Evolutionary conservation across 169 alveolate species (phyloP).

Genomic region (Plasmodium cynomolgi): DNA sequence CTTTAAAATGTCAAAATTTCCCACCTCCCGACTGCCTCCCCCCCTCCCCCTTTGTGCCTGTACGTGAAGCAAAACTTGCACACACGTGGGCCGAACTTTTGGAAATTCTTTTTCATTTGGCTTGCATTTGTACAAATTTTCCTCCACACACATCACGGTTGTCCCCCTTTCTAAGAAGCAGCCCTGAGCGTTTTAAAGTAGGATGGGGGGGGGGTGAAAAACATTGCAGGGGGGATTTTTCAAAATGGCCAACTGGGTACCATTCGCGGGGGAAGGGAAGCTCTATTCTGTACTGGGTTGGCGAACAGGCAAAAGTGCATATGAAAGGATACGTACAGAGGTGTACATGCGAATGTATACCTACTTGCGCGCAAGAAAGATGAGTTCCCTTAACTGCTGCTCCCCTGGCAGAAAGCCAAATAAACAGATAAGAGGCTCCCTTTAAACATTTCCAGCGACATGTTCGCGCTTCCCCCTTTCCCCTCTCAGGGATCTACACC

Average conservation of each 20-base stretch:
- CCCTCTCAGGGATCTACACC: not conserved
- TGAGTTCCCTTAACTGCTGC: not conserved
- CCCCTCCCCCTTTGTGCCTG: not conserved
- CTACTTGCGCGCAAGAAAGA: not conserved
- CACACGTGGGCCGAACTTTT: not conserved
- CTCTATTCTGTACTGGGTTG: not conserved
- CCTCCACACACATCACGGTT: not conserved
- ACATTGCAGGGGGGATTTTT: not conserved
- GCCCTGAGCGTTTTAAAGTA: not conserved
- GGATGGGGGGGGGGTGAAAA: not conserved
- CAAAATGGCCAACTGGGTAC: not conserved
- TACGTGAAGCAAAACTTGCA: not conserved
- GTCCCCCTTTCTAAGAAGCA: not conserved
- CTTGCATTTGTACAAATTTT: not conserved
- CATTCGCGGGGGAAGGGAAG: not conserved
- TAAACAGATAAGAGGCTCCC: not conserved
- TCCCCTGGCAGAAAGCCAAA: not conserved
- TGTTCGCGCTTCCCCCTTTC: not conserved
- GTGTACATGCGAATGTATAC: not conserved
- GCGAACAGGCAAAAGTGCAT: not conserved
- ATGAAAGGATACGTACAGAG: not conserved
- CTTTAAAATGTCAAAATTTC: not conserved
- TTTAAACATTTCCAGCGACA: not conserved
- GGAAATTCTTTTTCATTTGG: not conserved
- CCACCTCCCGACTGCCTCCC: not conserved